A percentile compares a stretch with the other conserved stretches of the same genome.
Evolutionary conservation across 2,329 filamentous ascomycete genomes (phyloP).

Genomic region (Saccharata proteae): DNA sequence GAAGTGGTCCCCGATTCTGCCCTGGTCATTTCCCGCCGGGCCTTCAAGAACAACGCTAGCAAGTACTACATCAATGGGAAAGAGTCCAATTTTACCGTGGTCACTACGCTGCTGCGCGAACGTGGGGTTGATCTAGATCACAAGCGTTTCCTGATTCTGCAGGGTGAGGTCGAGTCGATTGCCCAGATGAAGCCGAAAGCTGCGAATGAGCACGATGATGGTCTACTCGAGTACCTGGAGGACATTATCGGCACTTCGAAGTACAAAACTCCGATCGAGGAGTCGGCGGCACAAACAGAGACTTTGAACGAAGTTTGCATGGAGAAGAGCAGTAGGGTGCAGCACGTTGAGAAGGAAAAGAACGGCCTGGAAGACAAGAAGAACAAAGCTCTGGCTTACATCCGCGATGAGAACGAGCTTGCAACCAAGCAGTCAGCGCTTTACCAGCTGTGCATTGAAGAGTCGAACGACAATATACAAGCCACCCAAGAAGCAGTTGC

Average conservation of each 20-base stretch:
- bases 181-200: constrained; percentile 99
- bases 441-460: constrained; percentile 82
- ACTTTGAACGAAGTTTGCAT: constrained; percentile 85
- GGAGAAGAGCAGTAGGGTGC: constrained; percentile 89
- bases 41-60: constrained; percentile 96
- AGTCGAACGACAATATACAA: constrained; percentile 77
- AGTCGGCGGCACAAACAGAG: constrained; percentile 82
- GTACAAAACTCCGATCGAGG: constrained; percentile 94
- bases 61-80: constrained; percentile 94
- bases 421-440: constrained; percentile 78
- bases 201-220: constrained; percentile 87
- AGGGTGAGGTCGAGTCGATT: constrained; percentile 97
- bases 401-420: constrained; percentile 88
- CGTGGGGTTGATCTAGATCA: constrained; percentile 92
- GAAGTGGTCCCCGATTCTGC: constrained; percentile 73
- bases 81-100: constrained; percentile 81
- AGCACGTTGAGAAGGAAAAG: constrained; percentile 97
- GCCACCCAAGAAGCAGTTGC: constrained; percentile 81
- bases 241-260: constrained; percentile 98
- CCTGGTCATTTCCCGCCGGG: constrained; percentile 77
- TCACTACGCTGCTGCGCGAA: constrained; percentile 76
- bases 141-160: constrained; percentile 93
- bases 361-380: constrained; percentile 90
- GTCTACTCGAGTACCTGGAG: constrained; percentile 89
- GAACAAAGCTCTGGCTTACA: constrained; percentile 77